A percentile compares a stretch with the other conserved stretches of the same genome.
Conservation (phyloP, 768 basidiomycete genomes). For the Leccinum incarnatum region DNA sequence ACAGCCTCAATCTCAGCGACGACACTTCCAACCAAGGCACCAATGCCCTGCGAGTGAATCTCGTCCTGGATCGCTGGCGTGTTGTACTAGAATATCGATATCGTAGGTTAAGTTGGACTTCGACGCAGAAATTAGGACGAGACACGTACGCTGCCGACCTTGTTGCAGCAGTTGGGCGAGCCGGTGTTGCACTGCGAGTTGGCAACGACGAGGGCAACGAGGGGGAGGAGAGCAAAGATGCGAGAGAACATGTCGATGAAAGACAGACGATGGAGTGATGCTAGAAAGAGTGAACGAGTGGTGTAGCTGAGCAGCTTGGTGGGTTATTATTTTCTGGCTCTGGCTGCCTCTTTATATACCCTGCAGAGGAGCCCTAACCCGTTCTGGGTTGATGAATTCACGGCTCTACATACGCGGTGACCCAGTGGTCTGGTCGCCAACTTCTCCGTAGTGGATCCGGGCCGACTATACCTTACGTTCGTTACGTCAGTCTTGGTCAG, state of each 20-base stretch:
- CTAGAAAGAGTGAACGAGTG: background rate
- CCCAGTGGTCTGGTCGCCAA: too few species aligned
- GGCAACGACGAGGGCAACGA: conserved; percentile 6
- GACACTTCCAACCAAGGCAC: background rate
- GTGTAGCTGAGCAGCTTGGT: background rate
- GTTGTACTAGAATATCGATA: background rate
- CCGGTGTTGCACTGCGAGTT: background rate
- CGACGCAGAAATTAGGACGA: too few species aligned
- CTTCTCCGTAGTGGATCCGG: too few species aligned
- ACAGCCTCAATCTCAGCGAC: background rate
- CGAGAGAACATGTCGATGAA: conserved; percentile 13
- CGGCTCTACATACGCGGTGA: too few species aligned
- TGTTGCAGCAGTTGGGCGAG: background rate
- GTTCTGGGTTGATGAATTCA: too few species aligned
- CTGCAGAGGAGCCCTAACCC: too few species aligned
- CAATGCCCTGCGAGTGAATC: background rate
- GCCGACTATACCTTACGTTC: too few species aligned
- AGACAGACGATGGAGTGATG: background rate
- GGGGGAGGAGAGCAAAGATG: background rate
- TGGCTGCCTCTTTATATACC: too few species aligned
- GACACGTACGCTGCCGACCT: background rate
- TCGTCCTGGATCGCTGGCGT: background rate
- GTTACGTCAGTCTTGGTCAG: too few species aligned
- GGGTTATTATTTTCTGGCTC: background rate
- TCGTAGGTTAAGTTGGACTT: too few species aligned